Evolutionary conservation across 2,329 filamentous ascomycete species (phyloP).

Genomic region (Neofusicoccum parvum): DNA sequence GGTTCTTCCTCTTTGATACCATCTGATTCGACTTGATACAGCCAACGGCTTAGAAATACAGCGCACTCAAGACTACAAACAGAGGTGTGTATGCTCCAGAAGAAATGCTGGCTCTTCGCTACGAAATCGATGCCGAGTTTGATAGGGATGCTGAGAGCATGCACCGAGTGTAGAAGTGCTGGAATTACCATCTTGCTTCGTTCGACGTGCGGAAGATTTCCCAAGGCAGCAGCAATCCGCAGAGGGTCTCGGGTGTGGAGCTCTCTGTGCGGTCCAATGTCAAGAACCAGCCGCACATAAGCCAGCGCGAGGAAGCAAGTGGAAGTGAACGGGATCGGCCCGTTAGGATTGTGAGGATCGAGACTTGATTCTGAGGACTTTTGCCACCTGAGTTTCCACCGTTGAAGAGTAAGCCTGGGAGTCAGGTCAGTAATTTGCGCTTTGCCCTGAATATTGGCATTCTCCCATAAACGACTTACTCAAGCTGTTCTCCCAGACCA

Average conservation of each 20-base stretch:
- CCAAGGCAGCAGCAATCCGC: conserved; percentile 45
- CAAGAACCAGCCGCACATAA: conserved; percentile 50
- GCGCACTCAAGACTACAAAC: conserved; percentile 59
- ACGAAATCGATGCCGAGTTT: conserved; percentile 58
- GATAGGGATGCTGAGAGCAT: conserved; percentile 59
- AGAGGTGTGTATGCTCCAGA: conserved; percentile 61
- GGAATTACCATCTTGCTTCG: conserved; percentile 52
- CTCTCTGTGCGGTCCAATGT: conserved; percentile 48
- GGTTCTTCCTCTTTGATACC: conserved; percentile 21
- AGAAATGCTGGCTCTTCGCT: conserved; percentile 57
- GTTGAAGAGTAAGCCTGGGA: conserved; percentile 32
- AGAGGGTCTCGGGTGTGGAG: conserved; percentile 49
- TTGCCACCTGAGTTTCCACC: conserved; percentile 40
- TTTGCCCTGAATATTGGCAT: no score
- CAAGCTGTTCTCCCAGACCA: conserved; percentile 28
- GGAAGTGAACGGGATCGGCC: conserved; percentile 37
- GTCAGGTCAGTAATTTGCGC: neutral
- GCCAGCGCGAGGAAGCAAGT: conserved; percentile 51
- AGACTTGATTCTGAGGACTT: conserved; percentile 39
- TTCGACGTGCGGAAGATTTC: conserved; percentile 44
- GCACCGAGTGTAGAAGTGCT: conserved; percentile 56
- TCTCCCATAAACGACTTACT: conserved; percentile 11
- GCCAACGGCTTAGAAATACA: conserved; percentile 57
- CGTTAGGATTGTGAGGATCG: conserved; percentile 25
- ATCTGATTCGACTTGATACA: conserved; percentile 30